phyloP scores from a whole-genome alignment of 2,329 filamentous ascomycete species.

The Eutypa lata region DNA sequence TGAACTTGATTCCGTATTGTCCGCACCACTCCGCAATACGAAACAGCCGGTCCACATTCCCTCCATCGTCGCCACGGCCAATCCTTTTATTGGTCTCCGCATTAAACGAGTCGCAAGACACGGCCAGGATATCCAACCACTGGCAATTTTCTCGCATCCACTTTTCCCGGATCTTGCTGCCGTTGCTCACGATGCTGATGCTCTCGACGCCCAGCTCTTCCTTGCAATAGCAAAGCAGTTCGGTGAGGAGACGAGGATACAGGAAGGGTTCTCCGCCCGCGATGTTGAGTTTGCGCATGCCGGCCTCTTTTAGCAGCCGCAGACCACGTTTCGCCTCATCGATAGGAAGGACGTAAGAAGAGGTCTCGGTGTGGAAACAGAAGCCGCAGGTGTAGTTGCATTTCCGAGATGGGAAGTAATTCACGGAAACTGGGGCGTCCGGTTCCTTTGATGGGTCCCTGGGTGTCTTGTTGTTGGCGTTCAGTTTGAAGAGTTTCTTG shows the following conservation, averaged over 20 bases:
- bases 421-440: slow-evolving; percentile 36
- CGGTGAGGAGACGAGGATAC: slow-evolving; percentile 39
- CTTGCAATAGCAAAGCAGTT: slow-evolving; percentile 46
- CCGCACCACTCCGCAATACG: slow-evolving; percentile 43
- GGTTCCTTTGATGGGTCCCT: background rate
- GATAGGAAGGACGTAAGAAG: slow-evolving; percentile 39
- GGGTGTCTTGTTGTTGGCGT: background rate
- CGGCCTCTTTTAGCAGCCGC: slow-evolving; percentile 42
- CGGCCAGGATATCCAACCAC: slow-evolving; percentile 52
- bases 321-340: slow-evolving; percentile 42
- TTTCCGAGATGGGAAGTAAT: slow-evolving; percentile 44
- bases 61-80: slow-evolving; percentile 42
- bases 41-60: slow-evolving; percentile 43
- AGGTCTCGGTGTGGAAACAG: slow-evolving; percentile 55
- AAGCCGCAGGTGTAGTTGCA: slow-evolving; percentile 50
- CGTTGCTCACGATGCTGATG: slow-evolving; percentile 53
- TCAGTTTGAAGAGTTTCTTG: background rate
- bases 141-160: slow-evolving; percentile 40
- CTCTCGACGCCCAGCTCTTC: slow-evolving; percentile 45
- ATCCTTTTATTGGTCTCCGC: slow-evolving; percentile 47
- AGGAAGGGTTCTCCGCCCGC: slow-evolving; percentile 55
- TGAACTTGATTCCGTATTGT: slow-evolving; percentile 49
- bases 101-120: slow-evolving; percentile 54
- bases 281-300: slow-evolving; percentile 55
- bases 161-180: slow-evolving; percentile 40